phyloP scores from a whole-genome alignment of 371 early-diverging fungal genomes.

The Syncephalastrum monosporum region DNA sequence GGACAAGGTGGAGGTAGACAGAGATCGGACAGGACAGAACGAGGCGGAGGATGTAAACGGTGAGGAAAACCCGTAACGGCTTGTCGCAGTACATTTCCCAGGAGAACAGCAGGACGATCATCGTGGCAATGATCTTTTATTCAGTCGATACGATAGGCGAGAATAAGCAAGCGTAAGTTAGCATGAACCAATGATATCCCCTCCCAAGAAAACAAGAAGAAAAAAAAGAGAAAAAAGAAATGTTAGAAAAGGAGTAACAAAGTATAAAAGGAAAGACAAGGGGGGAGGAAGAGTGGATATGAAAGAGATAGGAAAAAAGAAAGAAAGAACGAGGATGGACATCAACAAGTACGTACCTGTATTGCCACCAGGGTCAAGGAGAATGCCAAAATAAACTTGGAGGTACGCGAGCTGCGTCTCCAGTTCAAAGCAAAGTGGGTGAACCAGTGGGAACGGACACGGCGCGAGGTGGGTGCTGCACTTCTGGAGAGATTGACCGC shows the following conservation, averaged over 20 bases:
- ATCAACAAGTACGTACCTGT: conserved; percentile 18
- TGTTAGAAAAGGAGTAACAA: too few species aligned
- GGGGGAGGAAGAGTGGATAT: too few species aligned
- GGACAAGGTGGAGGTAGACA: conserved; percentile 44
- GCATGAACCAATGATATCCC: too few species aligned
- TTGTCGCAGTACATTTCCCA: conserved; percentile 52
- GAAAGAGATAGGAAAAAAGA: background rate
- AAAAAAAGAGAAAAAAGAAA: too few species aligned
- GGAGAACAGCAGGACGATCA: conserved; percentile 37
- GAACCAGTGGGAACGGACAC: conserved; percentile 51
- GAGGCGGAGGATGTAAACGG: conserved; percentile 42
- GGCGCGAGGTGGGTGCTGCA: conserved; percentile 41
- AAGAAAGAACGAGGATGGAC: background rate
- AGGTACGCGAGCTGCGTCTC: conserved; percentile 44
- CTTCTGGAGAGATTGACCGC: conserved; percentile 45
- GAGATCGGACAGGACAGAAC: conserved; percentile 38
- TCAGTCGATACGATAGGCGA: too few species aligned
- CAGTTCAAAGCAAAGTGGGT: conserved; percentile 47
- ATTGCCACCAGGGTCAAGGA: conserved; percentile 35
- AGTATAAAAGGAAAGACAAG: background rate
- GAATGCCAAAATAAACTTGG: conserved; percentile 35
- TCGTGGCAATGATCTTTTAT: conserved; percentile 28
- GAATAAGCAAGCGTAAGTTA: too few species aligned
- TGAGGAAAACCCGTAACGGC: conserved; percentile 42
- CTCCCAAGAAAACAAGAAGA: too few species aligned